Percentiles rank a stretch among this genome's conserved stretches.
phyloP scores from a whole-genome alignment of 2,329 filamentous ascomycete species.

The Fusarium equiseti region DNA sequence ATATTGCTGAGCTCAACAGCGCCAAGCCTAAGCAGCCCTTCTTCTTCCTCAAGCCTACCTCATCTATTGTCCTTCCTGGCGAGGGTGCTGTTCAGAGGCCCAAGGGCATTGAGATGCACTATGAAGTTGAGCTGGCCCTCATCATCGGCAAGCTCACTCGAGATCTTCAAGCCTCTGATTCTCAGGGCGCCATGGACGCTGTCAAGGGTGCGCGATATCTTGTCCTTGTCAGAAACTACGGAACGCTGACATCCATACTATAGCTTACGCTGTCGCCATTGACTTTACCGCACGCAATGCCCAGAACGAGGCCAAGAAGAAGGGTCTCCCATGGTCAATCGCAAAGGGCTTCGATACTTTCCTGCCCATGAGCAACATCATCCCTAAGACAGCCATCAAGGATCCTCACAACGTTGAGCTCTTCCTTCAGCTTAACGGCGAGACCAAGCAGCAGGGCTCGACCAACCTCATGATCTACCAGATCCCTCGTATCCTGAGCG shows the following conservation, averaged over 20 bases:
- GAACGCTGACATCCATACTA: slow-evolving; percentile 9
- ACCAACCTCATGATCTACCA: slow-evolving; percentile 95
- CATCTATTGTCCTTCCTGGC: slow-evolving; percentile 83
- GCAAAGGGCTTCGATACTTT: slow-evolving; percentile 99
- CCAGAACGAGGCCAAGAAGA: slow-evolving; percentile 97
- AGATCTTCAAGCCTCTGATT: slow-evolving; percentile 81
- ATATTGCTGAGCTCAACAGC: slow-evolving; percentile 92
- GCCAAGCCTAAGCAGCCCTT: slow-evolving; percentile 92
- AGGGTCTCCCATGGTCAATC: slow-evolving; percentile 93
- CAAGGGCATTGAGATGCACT: slow-evolving; percentile 86
- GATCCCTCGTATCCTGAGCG: slow-evolving; percentile 87
- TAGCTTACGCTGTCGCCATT: slow-evolving; percentile 89
- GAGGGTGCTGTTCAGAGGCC: slow-evolving; percentile 86
- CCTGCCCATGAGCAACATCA: slow-evolving; percentile 84
- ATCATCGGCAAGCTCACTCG: slow-evolving; percentile 85
- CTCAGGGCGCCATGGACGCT: slow-evolving; percentile 80
- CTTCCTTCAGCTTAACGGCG: slow-evolving; percentile 85
- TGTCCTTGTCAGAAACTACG: neutral
- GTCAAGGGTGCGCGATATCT: slow-evolving; percentile 73
- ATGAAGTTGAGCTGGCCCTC: slow-evolving; percentile 93
- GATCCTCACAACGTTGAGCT: slow-evolving; percentile 91
- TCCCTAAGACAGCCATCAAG: slow-evolving; percentile 82
- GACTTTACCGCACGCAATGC: slow-evolving; percentile 98
- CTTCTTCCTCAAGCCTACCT: slow-evolving; percentile 97
- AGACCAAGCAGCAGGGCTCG: slow-evolving; percentile 83